Conservation (phyloP, 2,329 filamentous ascomycete species). For the Ustulina deusta region DNA sequence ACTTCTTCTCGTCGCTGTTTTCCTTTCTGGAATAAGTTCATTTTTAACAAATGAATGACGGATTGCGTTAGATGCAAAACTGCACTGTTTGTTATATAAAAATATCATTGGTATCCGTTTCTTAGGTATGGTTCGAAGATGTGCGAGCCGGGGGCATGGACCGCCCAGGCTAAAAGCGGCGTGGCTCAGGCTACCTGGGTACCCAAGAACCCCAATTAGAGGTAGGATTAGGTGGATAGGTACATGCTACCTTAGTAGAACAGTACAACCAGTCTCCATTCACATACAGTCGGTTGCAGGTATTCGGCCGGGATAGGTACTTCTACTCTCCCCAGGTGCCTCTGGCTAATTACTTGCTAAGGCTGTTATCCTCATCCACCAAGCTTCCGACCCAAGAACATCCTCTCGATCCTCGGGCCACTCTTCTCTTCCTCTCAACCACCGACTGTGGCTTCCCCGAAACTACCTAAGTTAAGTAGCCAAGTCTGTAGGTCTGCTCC, state of each 20-base stretch:
- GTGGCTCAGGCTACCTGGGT: background rate
- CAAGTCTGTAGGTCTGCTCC: background rate
- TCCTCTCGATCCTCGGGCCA: background rate
- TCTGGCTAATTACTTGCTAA: conserved; percentile 17
- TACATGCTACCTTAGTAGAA: background rate
- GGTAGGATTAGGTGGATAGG: background rate
- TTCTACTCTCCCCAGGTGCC: background rate
- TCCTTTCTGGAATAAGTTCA: too few species aligned
- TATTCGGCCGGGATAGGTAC: background rate
- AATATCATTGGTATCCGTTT: too few species aligned
- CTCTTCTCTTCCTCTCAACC: conserved; percentile 1
- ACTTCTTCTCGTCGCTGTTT: too few species aligned
- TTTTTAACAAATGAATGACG: too few species aligned
- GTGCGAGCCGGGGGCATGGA: too few species aligned
- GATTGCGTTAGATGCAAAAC: too few species aligned
- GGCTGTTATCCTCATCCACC: conserved; percentile 1
- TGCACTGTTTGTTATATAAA: too few species aligned
- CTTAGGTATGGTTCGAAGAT: too few species aligned
- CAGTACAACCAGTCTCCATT: conserved; percentile 28
- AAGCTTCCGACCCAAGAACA: background rate
- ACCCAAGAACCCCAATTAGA: too few species aligned
- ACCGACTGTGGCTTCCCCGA: background rate
- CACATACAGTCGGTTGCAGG: conserved; percentile 16
- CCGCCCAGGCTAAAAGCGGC: too few species aligned
- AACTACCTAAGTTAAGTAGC: background rate